Evolutionary conservation across 495 filamentous ascomycete species (phyloP).

Genomic region (Podospora fimiseda): DNA sequence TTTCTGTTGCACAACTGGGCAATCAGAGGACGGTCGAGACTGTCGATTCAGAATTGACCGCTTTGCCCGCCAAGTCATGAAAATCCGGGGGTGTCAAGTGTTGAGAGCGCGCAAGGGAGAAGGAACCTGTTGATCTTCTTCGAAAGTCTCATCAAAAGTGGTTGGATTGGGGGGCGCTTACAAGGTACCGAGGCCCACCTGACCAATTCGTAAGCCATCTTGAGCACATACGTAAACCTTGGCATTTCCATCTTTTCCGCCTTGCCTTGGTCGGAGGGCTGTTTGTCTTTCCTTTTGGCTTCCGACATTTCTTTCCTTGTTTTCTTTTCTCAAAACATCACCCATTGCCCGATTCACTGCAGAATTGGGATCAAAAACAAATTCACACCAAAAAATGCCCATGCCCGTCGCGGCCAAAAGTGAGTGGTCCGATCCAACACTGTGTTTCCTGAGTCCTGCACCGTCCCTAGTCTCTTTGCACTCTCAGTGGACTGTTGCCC

Average conservation of each 20-base stretch:
- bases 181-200: conserved; percentile 1
- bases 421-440: conserved; percentile 26
- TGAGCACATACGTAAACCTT: not conserved
- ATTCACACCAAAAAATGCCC: conserved; percentile 32
- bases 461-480: not conserved
- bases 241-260: not conserved
- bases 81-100: too few relatives aligned
- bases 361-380: not conserved
- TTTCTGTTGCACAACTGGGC: too few relatives aligned
- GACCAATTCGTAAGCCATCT: not conserved
- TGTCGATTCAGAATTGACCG: too few relatives aligned
- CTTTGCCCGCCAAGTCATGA: too few relatives aligned
- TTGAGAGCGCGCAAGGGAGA: too few relatives aligned
- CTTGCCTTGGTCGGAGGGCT: too few relatives aligned
- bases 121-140: too few relatives aligned
- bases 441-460: not conserved
- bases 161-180: too few relatives aligned
- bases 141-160: too few relatives aligned
- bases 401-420: conserved; percentile 42
- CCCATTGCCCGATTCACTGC: not conserved
- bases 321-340: not conserved
- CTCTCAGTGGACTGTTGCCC: not conserved
- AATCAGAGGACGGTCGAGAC: too few relatives aligned
- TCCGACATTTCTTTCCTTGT: not conserved
- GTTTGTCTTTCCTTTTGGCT: too few relatives aligned